phyloP scores from a whole-genome alignment of 352 stramenopile species.

The Globisporangium rhizosaccharum region DNA sequence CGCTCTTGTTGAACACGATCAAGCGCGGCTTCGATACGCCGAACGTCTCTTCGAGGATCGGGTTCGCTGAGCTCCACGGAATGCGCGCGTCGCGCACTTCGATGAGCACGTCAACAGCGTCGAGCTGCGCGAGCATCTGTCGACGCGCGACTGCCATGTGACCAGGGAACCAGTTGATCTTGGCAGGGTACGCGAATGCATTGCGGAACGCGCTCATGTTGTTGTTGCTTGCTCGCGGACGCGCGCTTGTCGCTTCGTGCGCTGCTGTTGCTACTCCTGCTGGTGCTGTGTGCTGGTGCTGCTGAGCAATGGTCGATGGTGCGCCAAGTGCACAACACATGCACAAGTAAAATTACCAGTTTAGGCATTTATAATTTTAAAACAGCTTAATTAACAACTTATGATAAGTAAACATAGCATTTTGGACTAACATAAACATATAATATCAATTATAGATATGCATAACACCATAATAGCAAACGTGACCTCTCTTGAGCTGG shows the following conservation, averaged over 20 bases:
- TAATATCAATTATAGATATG: no score
- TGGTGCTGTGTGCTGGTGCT: no score
- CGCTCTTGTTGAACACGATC: conserved; percentile 86
- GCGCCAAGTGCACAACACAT: no score
- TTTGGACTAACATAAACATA: no score
- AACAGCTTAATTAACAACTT: no score
- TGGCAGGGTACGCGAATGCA: conserved; percentile 71
- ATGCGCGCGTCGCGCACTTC: conserved; percentile 83
- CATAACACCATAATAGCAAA: not conserved
- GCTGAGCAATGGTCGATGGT: no score
- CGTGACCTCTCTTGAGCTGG: not conserved
- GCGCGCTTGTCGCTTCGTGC: no score
- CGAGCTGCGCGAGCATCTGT: conserved; percentile 79
- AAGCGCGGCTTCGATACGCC: conserved; percentile 73
- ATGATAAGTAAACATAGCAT: no score
- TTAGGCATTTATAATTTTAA: no score
- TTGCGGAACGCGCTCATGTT: conserved; percentile 55
- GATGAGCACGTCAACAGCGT: conserved; percentile 78
- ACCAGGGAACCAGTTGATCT: conserved; percentile 88
- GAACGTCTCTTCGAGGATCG: conserved; percentile 70
- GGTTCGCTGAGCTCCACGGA: conserved; percentile 79
- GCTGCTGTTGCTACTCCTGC: no score
- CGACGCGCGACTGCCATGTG: conserved; percentile 80
- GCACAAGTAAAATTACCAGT: no score
- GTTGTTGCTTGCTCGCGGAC: not conserved